Evolutionary conservation across 2,329 filamentous ascomycete genomes (phyloP).

Genomic region (Ceratocystis albifundus): DNA sequence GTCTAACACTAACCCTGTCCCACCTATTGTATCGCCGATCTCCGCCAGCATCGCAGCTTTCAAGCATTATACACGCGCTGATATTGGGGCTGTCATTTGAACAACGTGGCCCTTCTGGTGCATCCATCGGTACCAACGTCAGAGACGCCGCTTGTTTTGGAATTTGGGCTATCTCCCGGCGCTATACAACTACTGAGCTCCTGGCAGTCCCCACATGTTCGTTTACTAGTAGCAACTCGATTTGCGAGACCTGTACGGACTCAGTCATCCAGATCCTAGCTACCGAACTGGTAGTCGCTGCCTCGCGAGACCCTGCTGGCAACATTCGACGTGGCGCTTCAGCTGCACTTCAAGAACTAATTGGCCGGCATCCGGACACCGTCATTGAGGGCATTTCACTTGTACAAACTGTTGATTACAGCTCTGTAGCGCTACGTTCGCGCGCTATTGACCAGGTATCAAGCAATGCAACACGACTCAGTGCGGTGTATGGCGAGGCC

Average conservation of each 20-base stretch:
- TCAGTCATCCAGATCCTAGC: constrained; percentile 66
- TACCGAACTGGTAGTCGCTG: constrained; percentile 67
- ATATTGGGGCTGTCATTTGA: constrained; percentile 77
- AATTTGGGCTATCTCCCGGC: constrained; percentile 80
- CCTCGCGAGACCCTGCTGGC: constrained; percentile 76
- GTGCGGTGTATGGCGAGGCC: constrained; percentile 56
- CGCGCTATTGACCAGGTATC: constrained; percentile 72
- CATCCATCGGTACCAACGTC: constrained; percentile 76
- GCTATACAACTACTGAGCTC: constrained; percentile 73
- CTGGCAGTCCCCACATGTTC: constrained; percentile 46
- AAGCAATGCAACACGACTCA: constrained; percentile 53
- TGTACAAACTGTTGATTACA: constrained; percentile 86
- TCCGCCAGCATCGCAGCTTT: constrained; percentile 57
- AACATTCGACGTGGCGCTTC: constrained; percentile 90
- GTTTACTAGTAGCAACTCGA: constrained; percentile 33
- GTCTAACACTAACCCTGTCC: constrained; percentile 73
- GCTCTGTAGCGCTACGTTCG: constrained; percentile 76
- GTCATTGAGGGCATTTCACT: constrained; percentile 70
- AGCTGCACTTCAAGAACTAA: constrained; percentile 83
- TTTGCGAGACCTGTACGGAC: constrained; percentile 27
- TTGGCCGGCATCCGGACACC: constrained; percentile 82
- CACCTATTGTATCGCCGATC: constrained; percentile 79
- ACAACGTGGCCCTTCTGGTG: constrained; percentile 74
- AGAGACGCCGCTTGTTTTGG: constrained; percentile 94
- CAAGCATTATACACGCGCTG: constrained; percentile 63